Conservation (phyloP, 345 rosid genomes). For the Zanthoxylum bungeanum region DNA sequence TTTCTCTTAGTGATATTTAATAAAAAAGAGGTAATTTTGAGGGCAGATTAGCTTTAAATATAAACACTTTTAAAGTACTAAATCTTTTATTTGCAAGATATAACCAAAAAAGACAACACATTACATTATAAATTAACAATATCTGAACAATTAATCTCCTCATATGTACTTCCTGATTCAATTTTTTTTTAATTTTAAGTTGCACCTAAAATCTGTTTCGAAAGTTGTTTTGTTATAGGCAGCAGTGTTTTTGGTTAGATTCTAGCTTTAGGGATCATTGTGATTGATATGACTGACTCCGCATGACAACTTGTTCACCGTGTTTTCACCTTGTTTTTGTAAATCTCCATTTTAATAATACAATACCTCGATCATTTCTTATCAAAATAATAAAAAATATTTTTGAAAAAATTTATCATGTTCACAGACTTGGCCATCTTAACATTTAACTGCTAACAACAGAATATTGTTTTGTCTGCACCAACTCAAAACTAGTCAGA, state of each 20-base stretch:
- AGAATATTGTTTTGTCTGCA: neutral
- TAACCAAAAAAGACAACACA: neutral
- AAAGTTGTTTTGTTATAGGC: neutral
- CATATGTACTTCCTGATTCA: neutral
- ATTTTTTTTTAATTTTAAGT: neutral
- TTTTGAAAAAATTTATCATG: neutral
- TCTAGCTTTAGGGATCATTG: neutral
- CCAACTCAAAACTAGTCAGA: neutral
- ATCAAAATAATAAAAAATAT: neutral
- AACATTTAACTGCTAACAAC: neutral
- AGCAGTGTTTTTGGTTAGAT: neutral
- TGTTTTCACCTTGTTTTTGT: neutral
- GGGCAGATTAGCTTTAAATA: neutral
- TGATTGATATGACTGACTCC: neutral
- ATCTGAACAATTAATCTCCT: neutral
- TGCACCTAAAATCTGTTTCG: neutral
- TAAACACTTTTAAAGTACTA: neutral
- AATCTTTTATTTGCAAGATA: slow-evolving; percentile 2
- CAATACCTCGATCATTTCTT: neutral
- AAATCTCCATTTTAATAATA: neutral
- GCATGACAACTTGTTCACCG: neutral
- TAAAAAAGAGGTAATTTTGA: neutral
- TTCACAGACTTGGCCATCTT: neutral
- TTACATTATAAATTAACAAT: neutral
- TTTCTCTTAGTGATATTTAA: neutral